phyloP scores from a whole-genome alignment of 257 asterid species.

The Nicotiana otophora region DNA sequence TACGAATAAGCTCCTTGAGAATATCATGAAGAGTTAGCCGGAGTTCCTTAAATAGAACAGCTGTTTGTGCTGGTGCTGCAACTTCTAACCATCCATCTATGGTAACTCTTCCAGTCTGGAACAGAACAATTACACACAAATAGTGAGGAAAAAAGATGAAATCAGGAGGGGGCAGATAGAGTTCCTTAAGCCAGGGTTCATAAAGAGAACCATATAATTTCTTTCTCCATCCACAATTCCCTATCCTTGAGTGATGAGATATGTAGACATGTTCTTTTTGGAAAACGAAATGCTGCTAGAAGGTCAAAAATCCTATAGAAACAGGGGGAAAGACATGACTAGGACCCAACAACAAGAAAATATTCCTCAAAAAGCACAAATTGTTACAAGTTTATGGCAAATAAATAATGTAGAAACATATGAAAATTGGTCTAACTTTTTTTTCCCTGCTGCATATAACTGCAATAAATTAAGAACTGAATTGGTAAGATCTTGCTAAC shows the following conservation, averaged over 20 bases:
- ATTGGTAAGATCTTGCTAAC: constrained; percentile 1
- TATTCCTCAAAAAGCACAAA: not conserved
- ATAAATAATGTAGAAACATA: not conserved
- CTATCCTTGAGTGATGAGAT: not conserved
- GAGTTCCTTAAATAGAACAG: constrained; percentile 87
- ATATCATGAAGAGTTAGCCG: constrained; percentile 72
- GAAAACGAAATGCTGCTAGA: not conserved
- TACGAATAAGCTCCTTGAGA: constrained; percentile 73
- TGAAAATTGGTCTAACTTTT: not conserved
- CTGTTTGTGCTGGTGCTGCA: constrained; percentile 93
- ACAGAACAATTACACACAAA: constrained; percentile 10
- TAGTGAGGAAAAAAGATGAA: not conserved
- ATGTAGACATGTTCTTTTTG: not conserved
- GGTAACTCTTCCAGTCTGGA: constrained; percentile 69
- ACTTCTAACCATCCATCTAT: constrained; percentile 85
- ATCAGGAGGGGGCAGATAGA: not conserved
- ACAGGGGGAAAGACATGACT: not conserved
- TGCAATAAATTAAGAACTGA: not conserved
- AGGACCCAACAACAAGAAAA: not conserved
- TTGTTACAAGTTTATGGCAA: not conserved
- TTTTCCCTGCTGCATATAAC: not conserved
- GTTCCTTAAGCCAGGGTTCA: not conserved
- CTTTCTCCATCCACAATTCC: not conserved
- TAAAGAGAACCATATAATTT: not conserved
- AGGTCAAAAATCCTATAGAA: not conserved